A percentile compares a stretch with the other conserved stretches of the same genome.
phyloP scores from a whole-genome alignment of 2,329 filamentous ascomycete genomes.

The Cladophialophora exuberans region DNA sequence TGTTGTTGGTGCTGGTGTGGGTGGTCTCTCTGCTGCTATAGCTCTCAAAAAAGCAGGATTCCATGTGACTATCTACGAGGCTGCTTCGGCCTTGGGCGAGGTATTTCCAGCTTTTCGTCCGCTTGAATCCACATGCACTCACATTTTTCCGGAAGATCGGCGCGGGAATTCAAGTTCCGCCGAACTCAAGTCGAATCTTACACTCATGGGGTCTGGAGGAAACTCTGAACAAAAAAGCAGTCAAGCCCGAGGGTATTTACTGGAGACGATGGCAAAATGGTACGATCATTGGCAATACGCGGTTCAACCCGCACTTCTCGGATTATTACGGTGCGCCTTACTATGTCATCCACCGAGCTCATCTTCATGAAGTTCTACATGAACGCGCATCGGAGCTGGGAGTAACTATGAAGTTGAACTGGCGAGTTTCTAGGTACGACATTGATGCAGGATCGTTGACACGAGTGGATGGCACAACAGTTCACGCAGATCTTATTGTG shows the following conservation, averaged over 20 bases:
- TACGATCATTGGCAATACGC: conserved; percentile 1
- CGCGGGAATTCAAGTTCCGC: conserved; percentile 35
- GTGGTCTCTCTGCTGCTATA: background rate
- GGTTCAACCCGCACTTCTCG: background rate
- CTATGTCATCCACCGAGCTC: conserved; percentile 15
- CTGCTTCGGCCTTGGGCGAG: conserved; percentile 4
- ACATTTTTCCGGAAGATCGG: conserved; percentile 27
- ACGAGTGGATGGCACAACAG: conserved; percentile 23
- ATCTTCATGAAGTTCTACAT: conserved; percentile 15
- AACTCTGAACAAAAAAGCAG: background rate
- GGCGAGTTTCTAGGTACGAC: conserved; percentile 5
- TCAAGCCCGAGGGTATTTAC: background rate
- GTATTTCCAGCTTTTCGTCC: background rate
- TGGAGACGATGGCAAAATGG: conserved; percentile 13
- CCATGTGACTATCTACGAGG: conserved; percentile 1
- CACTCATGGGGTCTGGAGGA: conserved; percentile 30
- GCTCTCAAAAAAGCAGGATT: background rate
- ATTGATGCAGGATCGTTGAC: conserved; percentile 11
- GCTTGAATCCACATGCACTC: background rate
- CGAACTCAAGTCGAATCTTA: conserved; percentile 35
- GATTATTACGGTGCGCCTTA: conserved; percentile 11
- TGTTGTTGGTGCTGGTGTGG: conserved; percentile 1
- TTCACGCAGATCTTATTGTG: conserved; percentile 29
- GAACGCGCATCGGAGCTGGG: conserved; percentile 5
- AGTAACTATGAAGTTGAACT: conserved; percentile 5